phyloP scores from a whole-genome alignment of 495 filamentous ascomycete species.

The Hypoxylon lienhwacheense region DNA sequence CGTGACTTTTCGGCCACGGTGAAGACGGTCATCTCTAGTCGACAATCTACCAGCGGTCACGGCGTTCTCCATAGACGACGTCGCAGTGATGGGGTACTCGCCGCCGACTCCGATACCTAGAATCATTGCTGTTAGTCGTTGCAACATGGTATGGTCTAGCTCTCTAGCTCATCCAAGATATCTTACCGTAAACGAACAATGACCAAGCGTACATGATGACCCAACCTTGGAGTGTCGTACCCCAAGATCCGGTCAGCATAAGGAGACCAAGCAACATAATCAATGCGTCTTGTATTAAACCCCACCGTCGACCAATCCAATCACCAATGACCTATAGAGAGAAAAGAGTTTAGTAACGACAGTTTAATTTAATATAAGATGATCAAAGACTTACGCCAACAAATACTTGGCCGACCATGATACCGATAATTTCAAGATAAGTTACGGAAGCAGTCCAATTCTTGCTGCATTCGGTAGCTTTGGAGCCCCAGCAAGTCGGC shows the following conservation, averaged over 20 bases:
- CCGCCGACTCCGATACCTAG: slow-evolving; percentile 81
- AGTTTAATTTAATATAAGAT: slow-evolving; percentile 39
- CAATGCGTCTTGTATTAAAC: slow-evolving; percentile 86
- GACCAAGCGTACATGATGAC: slow-evolving; percentile 91
- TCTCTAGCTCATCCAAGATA: neutral
- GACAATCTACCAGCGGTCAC: slow-evolving; percentile 82
- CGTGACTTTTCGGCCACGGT: slow-evolving; percentile 90
- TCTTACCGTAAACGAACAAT: slow-evolving; percentile 79
- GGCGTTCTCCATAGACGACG: slow-evolving; percentile 91
- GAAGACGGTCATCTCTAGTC: slow-evolving; percentile 84
- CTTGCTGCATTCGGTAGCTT: slow-evolving; percentile 61
- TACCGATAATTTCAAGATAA: slow-evolving; percentile 85
- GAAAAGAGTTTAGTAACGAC: slow-evolving; percentile 6
- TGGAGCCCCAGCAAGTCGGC: slow-evolving; percentile 69
- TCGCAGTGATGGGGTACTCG: slow-evolving; percentile 94
- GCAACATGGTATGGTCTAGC: neutral
- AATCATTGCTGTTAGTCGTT: slow-evolving; percentile 9
- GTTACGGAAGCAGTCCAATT: slow-evolving; percentile 77
- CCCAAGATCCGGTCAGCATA: slow-evolving; percentile 88
- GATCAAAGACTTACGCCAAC: slow-evolving; percentile 58
- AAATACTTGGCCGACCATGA: slow-evolving; percentile 80
- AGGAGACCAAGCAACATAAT: slow-evolving; percentile 89
- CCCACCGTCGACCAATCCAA: slow-evolving; percentile 84
- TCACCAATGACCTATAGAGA: slow-evolving; percentile 49
- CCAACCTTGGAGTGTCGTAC: slow-evolving; percentile 80